Base-by-base conservation (phyloP, 2,329 filamentous ascomycete species). In the Colletotrichum horii region DNA sequence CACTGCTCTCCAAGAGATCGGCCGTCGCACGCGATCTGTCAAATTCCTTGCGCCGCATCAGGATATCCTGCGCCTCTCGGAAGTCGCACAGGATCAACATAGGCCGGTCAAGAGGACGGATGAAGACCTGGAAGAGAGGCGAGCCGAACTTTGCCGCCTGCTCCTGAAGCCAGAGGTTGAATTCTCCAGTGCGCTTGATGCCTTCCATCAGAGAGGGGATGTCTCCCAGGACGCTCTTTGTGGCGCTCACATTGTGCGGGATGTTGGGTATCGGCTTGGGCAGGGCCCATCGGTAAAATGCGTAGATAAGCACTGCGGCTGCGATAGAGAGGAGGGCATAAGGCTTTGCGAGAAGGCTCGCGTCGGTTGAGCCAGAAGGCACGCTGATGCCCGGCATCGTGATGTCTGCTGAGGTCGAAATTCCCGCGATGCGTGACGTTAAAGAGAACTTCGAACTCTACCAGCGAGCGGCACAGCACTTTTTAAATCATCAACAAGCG, bases 111-210 rank as follows among this genome's bases (percentile, higher is more conserved):
- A 88, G 82, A 1, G 88, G 88, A 8, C 81, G 80, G 68, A 89
- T 79, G 78, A 90, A 90, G 8, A 87, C 80, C 77, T 91, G 89
- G 8, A 85, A 79, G 72, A 90, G 83, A 1, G 87, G 86, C 14
- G 83, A 84, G 8, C 84, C 77, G 62, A 85, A 82, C 80, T 84
- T n/a, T 22, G 43, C 28, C 15, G 75, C 61, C 38, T 76, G 71
- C 24, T 71, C 67, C 36, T 60, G 36, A 15, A 74, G 28, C 71
- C 71, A 76, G 14, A 61, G 60, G 66, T 61, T 66, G 66, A 76
- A 75, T 24, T 76, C 74, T 52, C 74, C 74, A 8, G 78, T 77
- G 9, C 81, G 79, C 38, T 79, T 80, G 15, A 84, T 80, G 75
- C 84, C 83, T 12, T 78, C 78, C 68, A 87, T 78, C 77, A 87